phyloP scores from a whole-genome alignment of 2,329 filamentous ascomycete species.

The Harringtonia lauricola region DNA sequence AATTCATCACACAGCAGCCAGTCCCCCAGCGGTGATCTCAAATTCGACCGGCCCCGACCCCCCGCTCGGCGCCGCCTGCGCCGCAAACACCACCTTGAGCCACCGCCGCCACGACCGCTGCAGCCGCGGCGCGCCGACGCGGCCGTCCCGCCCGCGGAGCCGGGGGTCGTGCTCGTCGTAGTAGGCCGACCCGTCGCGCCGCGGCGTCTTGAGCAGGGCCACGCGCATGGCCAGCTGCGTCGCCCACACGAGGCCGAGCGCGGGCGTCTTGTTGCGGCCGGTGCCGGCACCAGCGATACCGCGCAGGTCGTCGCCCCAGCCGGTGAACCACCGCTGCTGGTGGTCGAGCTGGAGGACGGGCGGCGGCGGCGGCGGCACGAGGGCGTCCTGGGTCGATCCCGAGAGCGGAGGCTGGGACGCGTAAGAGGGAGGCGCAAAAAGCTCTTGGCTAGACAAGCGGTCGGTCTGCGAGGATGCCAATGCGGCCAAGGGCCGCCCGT shows the following conservation, averaged over 20 bases:
- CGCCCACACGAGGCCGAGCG: conserved; percentile 80
- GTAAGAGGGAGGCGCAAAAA: conserved; percentile 12
- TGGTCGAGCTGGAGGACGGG: conserved; percentile 66
- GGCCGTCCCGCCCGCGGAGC: not conserved
- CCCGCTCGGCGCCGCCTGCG: conserved; percentile 49
- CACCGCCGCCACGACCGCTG: conserved; percentile 50
- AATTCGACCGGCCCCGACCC: conserved; percentile 54
- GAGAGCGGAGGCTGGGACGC: not conserved
- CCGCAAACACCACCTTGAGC: conserved; percentile 84
- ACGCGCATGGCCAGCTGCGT: conserved; percentile 79
- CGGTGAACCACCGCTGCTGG: conserved; percentile 90
- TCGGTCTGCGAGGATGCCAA: not conserved
- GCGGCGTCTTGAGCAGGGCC: conserved; percentile 62
- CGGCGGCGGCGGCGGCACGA: conserved; percentile 14
- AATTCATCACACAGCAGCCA: too few relatives aligned
- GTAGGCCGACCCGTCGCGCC: conserved; percentile 1
- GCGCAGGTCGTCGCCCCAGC: conserved; percentile 67
- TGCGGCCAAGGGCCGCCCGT: conserved; percentile 7
- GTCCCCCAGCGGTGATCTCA: conserved; percentile 64
- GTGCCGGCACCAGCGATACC: conserved; percentile 31
- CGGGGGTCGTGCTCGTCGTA: conserved; percentile 4
- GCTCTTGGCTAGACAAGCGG: not conserved
- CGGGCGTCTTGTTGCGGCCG: conserved; percentile 64
- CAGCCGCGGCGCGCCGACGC: conserved; percentile 10
- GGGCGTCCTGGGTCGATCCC: not conserved